These are phyloP conservation scores for Pyrenophora seminiperda DNA, from an alignment of 2,329 filamentous ascomycete species.

Conservation along the genomic window DNA sequence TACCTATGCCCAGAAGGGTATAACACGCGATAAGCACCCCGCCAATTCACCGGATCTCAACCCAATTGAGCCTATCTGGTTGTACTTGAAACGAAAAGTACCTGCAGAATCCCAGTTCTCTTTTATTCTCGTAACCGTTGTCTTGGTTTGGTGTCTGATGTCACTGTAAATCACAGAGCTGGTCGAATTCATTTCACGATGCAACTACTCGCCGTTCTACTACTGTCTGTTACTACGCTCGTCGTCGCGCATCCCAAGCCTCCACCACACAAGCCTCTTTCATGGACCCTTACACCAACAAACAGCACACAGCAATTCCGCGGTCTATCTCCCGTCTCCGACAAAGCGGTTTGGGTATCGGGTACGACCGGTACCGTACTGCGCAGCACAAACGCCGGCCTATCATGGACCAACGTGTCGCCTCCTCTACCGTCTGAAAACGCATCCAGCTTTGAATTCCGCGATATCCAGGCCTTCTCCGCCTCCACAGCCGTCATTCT, in stretches of 20 bases:
- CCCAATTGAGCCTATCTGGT: too few species aligned
- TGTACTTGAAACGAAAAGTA: too few species aligned
- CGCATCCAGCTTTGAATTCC: slow-evolving; percentile 30
- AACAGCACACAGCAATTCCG: slow-evolving; percentile 36
- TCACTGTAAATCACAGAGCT: too few species aligned
- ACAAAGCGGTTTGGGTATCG: slow-evolving; percentile 29
- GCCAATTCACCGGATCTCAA: too few species aligned
- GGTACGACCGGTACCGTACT: slow-evolving; percentile 37
- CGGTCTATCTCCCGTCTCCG: slow-evolving; percentile 30
- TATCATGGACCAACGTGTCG: slow-evolving; percentile 34
- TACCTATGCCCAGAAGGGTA: too few species aligned
- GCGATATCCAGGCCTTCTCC: slow-evolving; percentile 38
- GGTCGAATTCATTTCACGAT: too few species aligned
- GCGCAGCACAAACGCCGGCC: slow-evolving; percentile 29
- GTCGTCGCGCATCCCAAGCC: background rate
- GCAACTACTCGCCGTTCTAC: background rate
- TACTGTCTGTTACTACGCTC: slow-evolving; percentile 1
- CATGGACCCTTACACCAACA: slow-evolving; percentile 32
- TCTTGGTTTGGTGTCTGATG: too few species aligned
- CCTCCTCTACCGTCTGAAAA: slow-evolving; percentile 27
- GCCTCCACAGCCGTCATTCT: slow-evolving; percentile 24
- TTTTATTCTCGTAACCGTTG: too few species aligned
- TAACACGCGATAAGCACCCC: too few species aligned
- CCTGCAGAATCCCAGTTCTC: too few species aligned
- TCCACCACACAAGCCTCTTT: background rate